Evolutionary conservation across 495 filamentous ascomycete genomes (phyloP).

Genomic region (Sporormia fimetaria): DNA sequence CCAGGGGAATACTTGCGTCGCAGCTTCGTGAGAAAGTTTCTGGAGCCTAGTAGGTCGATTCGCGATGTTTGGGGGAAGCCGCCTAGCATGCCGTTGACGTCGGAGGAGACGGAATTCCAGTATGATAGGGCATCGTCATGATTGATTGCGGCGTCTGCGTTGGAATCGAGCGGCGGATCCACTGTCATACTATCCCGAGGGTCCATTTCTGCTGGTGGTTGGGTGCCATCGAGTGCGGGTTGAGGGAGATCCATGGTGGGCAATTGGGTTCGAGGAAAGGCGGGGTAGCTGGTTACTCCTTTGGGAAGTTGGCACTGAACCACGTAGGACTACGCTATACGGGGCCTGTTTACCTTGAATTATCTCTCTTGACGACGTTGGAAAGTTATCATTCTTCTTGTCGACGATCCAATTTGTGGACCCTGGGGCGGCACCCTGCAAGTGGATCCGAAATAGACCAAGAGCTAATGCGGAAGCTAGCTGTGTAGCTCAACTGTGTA

Average conservation of each 20-base stretch:
- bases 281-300: too few relatives aligned
- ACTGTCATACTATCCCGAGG: too few relatives aligned
- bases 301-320: too few relatives aligned
- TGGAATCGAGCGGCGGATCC: slow-evolving; percentile 6
- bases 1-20: slow-evolving; percentile 33
- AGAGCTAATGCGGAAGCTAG: too few relatives aligned
- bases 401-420: too few relatives aligned
- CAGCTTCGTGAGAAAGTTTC: slow-evolving; percentile 66
- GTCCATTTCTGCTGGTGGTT: slow-evolving; percentile 14
- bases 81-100: slow-evolving; percentile 73
- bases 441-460: too few relatives aligned
- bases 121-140: slow-evolving; percentile 46
- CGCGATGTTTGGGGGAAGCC: slow-evolving; percentile 62
- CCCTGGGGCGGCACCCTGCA: too few relatives aligned
- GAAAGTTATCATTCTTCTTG: too few relatives aligned
- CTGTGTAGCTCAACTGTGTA: too few relatives aligned
- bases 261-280: background rate
- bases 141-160: slow-evolving; percentile 41
- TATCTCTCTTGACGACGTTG: too few relatives aligned
- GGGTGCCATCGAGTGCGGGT: background rate
- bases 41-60: slow-evolving; percentile 66
- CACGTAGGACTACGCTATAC: too few relatives aligned
- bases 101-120: slow-evolving; percentile 63
- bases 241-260: background rate
- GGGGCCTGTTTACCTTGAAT: too few relatives aligned